Percentiles rank a stretch among this genome's conserved stretches.
phyloP scores from a whole-genome alignment of 1,139 yeast species.

The Kodamaea anthophila region DNA sequence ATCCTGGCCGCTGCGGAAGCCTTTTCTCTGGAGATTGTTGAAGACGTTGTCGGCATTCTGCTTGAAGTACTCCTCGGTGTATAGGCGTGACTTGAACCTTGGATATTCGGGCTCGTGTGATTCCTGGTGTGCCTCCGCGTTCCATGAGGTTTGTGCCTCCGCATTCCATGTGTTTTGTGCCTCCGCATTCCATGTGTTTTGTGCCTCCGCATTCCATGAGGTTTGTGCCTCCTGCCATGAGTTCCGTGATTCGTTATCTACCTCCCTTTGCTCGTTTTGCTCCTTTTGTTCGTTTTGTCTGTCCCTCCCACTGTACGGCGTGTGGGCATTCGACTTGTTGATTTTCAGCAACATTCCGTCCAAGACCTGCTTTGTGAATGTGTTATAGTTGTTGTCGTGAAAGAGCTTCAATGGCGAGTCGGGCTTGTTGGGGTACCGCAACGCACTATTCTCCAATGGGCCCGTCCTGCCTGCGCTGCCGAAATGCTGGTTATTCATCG shows the following conservation, averaged over 20 bases:
- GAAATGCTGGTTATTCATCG: slow-evolving; percentile 13
- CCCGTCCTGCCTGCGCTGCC: slow-evolving; percentile 6
- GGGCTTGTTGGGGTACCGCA: too few relatives aligned
- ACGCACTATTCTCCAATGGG: too few relatives aligned
- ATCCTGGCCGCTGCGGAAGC: slow-evolving; percentile 13
- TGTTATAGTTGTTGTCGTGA: slow-evolving; percentile 30
- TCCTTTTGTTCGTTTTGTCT: slow-evolving; percentile 9
- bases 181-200: too few relatives aligned
- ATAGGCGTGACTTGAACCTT: slow-evolving; percentile 15
- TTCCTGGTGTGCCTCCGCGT: neutral
- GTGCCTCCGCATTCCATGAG: slow-evolving; percentile 1
- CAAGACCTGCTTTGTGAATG: slow-evolving; percentile 36
- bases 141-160: neutral
- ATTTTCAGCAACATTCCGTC: slow-evolving; percentile 24
- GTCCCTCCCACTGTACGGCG: too few relatives aligned
- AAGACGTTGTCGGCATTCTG: slow-evolving; percentile 37
- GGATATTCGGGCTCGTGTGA: slow-evolving; percentile 2
- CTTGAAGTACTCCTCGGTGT: slow-evolving; percentile 32
- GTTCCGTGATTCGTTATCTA: too few relatives aligned
- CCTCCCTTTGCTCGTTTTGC: neutral
- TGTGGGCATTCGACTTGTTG: slow-evolving; percentile 20
- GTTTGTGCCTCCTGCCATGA: neutral
- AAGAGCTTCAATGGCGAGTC: slow-evolving; percentile 28
- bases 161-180: too few relatives aligned
- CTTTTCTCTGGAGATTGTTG: slow-evolving; percentile 34